phyloP scores from a whole-genome alignment of 176 grass and related monocot species.

The Cenchrus americanus region DNA sequence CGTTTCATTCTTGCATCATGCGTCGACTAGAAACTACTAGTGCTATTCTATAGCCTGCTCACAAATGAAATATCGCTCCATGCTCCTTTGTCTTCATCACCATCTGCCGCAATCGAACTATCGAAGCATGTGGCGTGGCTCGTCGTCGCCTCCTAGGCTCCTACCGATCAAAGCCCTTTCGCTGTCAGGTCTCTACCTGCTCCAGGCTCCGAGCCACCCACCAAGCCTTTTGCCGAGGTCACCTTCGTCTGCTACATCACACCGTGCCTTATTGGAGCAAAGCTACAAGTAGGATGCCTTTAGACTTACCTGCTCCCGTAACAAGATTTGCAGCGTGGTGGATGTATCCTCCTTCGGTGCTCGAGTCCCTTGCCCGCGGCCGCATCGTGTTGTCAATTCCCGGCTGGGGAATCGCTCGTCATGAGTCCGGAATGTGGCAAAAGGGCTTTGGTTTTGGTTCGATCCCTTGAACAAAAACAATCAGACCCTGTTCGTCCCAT shows the following conservation, averaged over 20 bases:
- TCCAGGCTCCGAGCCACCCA: slow-evolving; percentile 5
- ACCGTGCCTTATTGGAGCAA: slow-evolving; percentile 32
- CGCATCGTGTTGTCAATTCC: slow-evolving; percentile 6
- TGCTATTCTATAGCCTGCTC: not conserved
- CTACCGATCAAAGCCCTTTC: slow-evolving; percentile 11
- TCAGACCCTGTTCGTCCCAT: not conserved
- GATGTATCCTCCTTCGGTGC: slow-evolving; percentile 31
- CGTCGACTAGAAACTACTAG: slow-evolving; percentile 8
- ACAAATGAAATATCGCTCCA: slow-evolving; percentile 3
- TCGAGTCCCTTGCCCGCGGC: not conserved
- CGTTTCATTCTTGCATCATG: slow-evolving; percentile 17
- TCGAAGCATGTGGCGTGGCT: not conserved
- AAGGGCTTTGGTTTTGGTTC: not conserved
- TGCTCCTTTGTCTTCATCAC: slow-evolving; percentile 14
- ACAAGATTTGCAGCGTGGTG: slow-evolving; percentile 13
- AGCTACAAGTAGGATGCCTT: slow-evolving; percentile 16
- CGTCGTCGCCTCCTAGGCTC: not conserved
- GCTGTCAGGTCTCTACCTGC: slow-evolving; percentile 31
- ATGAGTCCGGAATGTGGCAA: not conserved
- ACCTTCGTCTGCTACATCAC: slow-evolving; percentile 40
- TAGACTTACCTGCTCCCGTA: slow-evolving; percentile 41
- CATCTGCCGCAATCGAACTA: not conserved
- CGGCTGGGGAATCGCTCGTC: not conserved
- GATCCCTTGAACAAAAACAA: not conserved
- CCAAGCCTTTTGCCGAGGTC: slow-evolving; percentile 5